phyloP scores from a whole-genome alignment of 2,329 filamentous ascomycete genomes.

The Ascochyta lentis region DNA sequence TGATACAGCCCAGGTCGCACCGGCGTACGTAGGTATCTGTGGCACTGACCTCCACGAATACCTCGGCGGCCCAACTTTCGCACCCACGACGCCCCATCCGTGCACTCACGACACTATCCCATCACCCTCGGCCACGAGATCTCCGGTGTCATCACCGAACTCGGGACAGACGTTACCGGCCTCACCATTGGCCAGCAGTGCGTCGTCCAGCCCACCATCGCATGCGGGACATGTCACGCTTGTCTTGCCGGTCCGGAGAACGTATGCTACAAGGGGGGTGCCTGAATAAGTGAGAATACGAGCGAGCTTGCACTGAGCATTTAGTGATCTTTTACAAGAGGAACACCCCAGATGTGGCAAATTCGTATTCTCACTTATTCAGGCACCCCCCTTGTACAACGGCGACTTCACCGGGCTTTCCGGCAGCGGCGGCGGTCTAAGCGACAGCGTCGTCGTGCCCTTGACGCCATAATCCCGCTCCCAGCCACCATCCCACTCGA shows the following conservation, averaged over 20 bases:
- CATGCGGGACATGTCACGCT: conserved; percentile 62
- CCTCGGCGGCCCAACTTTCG: conserved; percentile 56
- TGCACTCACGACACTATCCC: conserved; percentile 63
- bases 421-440: conserved; percentile 63
- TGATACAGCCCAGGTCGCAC: conserved; percentile 44
- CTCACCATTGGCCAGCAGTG: conserved; percentile 63
- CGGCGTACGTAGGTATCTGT: conserved; percentile 61
- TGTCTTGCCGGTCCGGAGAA: conserved; percentile 63
- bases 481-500: conserved; percentile 61
- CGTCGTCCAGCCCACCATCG: conserved; percentile 66
- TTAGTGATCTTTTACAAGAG: too few relatives aligned
- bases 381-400: too few relatives aligned
- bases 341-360: too few relatives aligned
- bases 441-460: conserved; percentile 61
- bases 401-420: conserved; percentile 61
- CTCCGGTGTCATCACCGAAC: conserved; percentile 64
- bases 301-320: too few relatives aligned
- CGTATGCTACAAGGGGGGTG: conserved; percentile 65
- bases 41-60: conserved; percentile 63
- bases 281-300: too few relatives aligned
- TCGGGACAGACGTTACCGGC: conserved; percentile 59
- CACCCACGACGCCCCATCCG: conserved; percentile 61
- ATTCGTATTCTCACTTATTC: too few relatives aligned
- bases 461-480: conserved; percentile 58
- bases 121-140: conserved; percentile 72